A percentile compares a stretch with the other conserved stretches of the same genome.
Evolutionary conservation across 306 rosid genomes (phyloP).

Genomic region (Ormosia emarginata): DNA sequence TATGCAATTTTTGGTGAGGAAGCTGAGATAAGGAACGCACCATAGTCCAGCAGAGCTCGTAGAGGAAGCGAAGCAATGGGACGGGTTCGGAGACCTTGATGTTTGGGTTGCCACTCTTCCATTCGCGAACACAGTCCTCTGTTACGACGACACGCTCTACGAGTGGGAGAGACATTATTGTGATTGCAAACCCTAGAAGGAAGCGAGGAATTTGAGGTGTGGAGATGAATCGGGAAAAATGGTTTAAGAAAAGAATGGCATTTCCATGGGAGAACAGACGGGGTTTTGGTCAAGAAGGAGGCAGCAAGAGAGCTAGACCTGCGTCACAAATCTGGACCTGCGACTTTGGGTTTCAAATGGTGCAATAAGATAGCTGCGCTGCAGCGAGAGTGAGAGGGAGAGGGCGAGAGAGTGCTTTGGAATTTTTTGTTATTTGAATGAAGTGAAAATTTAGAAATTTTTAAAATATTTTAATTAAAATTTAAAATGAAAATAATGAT

Average conservation of each 20-base stretch:
- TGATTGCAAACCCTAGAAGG: conserved; percentile 30
- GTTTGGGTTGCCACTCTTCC: conserved; percentile 67
- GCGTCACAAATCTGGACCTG: no score
- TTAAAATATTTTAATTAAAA: no score
- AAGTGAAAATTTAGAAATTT: no score
- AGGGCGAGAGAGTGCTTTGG: no score
- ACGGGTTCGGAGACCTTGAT: conserved; percentile 61
- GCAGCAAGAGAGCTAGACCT: no score
- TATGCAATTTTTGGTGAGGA: not conserved
- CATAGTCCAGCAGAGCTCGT: conserved; percentile 89
- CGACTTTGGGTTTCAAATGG: no score
- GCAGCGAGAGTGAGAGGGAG: no score
- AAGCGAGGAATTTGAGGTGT: not conserved
- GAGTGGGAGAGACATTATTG: conserved; percentile 73
- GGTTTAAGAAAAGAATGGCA: conserved; percentile 28
- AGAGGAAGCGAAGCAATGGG: conserved; percentile 86
- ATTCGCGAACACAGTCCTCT: conserved; percentile 79
- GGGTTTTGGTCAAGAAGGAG: no score
- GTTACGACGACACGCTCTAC: conserved; percentile 59
- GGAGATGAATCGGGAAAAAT: conserved; percentile 11
- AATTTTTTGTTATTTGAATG: no score
- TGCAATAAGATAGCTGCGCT: no score
- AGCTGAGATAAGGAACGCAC: conserved; percentile 35
- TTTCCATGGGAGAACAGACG: conserved; percentile 29
- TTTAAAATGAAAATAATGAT: no score